A percentile compares a stretch with the other conserved stretches of the same genome.
Evolutionary conservation across 2,329 filamentous ascomycete genomes (phyloP).

Genomic region (Zasmidium angulare): DNA sequence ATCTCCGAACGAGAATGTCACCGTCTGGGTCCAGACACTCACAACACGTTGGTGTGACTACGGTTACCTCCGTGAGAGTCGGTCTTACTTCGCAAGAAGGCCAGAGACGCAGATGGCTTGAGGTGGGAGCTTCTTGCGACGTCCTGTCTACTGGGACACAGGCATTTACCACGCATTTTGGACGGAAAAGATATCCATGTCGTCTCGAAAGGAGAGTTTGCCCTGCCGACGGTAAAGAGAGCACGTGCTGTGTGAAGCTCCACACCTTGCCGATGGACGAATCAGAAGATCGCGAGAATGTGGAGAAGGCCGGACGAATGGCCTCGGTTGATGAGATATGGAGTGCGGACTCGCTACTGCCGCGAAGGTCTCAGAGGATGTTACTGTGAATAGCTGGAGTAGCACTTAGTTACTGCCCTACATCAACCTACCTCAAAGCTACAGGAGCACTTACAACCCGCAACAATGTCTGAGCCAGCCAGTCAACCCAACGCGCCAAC

Average conservation of each 20-base stretch:
- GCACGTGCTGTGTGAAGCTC: background rate
- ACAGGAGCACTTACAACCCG: background rate
- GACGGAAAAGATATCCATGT: too few relatives aligned
- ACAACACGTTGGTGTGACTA: too few relatives aligned
- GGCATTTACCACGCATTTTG: too few relatives aligned
- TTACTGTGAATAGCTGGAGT: background rate
- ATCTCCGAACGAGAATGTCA: too few relatives aligned
- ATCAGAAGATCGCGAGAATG: too few relatives aligned
- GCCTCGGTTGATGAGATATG: background rate
- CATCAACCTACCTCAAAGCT: background rate
- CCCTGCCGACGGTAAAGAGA: background rate
- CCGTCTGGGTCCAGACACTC: too few relatives aligned
- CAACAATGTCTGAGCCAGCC: conserved; percentile 38
- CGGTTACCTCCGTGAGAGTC: too few relatives aligned
- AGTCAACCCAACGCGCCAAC: conserved; percentile 38
- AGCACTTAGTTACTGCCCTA: background rate
- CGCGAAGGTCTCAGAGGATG: background rate
- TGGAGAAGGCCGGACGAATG: background rate
- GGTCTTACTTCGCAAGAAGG: too few relatives aligned
- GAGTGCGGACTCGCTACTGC: background rate
- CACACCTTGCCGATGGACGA: background rate
- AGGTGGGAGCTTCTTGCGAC: too few relatives aligned
- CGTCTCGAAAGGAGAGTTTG: too few relatives aligned
- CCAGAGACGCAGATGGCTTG: too few relatives aligned
- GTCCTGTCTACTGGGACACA: too few relatives aligned